Conservation (phyloP, 164 flowering plant species). For the Taxillus chinensis region DNA sequence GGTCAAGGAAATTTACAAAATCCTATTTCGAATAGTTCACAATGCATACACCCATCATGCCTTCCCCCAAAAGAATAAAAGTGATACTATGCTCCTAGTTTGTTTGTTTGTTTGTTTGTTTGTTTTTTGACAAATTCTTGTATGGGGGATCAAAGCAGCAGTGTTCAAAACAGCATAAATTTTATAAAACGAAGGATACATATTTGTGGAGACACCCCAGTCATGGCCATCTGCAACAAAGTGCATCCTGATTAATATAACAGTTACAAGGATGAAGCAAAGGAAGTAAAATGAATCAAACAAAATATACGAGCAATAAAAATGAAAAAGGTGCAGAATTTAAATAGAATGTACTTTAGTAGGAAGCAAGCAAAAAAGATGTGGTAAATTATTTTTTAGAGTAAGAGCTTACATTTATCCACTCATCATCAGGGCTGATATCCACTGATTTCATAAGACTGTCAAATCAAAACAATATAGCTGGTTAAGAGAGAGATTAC, state of each 20-base stretch:
- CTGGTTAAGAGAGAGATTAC: constrained; percentile 3
- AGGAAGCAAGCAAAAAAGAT: not conserved
- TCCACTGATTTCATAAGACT: constrained; percentile 94
- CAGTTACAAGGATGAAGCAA: not conserved
- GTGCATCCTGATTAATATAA: not conserved
- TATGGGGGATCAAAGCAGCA: not conserved
- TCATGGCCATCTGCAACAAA: constrained; percentile 79
- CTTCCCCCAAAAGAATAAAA: not conserved
- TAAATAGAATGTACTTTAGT: not conserved
- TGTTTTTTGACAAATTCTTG: not conserved
- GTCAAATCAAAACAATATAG: constrained; percentile 17
- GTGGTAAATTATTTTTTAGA: not conserved
- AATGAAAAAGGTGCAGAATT: not conserved
- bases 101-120: too few species aligned
- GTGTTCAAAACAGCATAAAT: not conserved
- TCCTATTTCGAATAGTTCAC: not conserved
- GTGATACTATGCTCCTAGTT: too few species aligned
- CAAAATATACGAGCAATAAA: not conserved
- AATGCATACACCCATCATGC: not conserved
- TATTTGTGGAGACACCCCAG: constrained; percentile 83
- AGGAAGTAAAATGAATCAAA: not conserved
- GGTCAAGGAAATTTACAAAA: constrained; percentile 34
- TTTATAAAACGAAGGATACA: constrained; percentile 45
- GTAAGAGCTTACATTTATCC: constrained; percentile 66
- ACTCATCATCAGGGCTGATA: constrained; percentile 86